A percentile compares a stretch with the other conserved stretches of the same genome.
These are phyloP conservation scores for Starmerella stellata DNA, from an alignment of 805 yeast genomes.

Conservation along the genomic window DNA sequence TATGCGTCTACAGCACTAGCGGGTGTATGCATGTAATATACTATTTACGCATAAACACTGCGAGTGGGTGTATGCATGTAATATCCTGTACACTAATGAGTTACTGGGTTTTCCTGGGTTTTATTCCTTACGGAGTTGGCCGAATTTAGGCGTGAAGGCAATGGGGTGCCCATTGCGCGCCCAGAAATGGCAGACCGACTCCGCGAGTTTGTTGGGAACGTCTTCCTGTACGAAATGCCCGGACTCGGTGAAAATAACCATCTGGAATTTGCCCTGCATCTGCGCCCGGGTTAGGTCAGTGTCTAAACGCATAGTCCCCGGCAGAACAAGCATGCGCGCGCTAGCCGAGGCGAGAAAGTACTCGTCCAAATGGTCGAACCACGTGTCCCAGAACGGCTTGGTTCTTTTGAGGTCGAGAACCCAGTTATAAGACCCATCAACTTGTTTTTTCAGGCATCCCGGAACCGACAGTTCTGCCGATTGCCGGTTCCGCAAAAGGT, in stretches of 20 bases:
- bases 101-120: too few species aligned
- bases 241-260: slow-evolving; percentile 58
- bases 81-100: too few species aligned
- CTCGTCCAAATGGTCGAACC: slow-evolving; percentile 61
- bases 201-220: slow-evolving; percentile 47
- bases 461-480: slow-evolving; percentile 74
- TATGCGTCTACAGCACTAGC: too few species aligned
- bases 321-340: slow-evolving; percentile 58
- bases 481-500: slow-evolving; percentile 34
- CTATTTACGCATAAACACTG: too few species aligned
- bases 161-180: slow-evolving; percentile 19
- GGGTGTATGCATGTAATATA: too few species aligned
- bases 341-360: slow-evolving; percentile 33
- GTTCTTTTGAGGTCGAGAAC: slow-evolving; percentile 44
- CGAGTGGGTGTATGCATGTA: too few species aligned
- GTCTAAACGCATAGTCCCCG: slow-evolving; percentile 81
- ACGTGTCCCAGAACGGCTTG: slow-evolving; percentile 49
- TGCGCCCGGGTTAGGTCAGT: slow-evolving; percentile 79
- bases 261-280: slow-evolving; percentile 90
- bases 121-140: slow-evolving; percentile 16
- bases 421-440: slow-evolving; percentile 31
- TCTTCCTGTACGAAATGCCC: slow-evolving; percentile 98
- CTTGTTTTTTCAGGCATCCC: slow-evolving; percentile 28
- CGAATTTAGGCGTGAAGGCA: slow-evolving; percentile 21
- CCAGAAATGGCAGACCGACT: slow-evolving; percentile 29